Evolutionary conservation across 2,329 filamentous ascomycete species (phyloP), one percentile per base, ranked within the genome.

Genomic region (Sodiomyces alkalinus): DNA sequence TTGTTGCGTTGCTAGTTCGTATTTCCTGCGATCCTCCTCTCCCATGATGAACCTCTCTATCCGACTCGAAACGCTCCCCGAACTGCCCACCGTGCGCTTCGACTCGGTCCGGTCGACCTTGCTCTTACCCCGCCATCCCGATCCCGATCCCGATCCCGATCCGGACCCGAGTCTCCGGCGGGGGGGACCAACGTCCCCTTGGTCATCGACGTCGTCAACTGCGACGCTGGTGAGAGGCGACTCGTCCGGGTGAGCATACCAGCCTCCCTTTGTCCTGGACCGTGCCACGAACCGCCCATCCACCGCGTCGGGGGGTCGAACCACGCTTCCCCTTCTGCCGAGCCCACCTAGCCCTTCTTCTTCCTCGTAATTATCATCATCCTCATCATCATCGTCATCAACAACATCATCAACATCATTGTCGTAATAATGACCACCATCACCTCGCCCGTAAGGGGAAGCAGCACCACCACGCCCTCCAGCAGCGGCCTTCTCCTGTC

Each of bases 11-110:
- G 75, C 73, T 42, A 80, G 66, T 41, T 74, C 66, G 45, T 85
- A 81, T 43, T 82, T 79, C 37, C 65, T 67, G 19, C 72, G 68
- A 44, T 87, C 80, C 47, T 90, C 80, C 6, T 78, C 74, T 36
- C 71, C 71, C 69, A 92, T 80, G 42, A 87, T 70, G 42, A n/a
- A n/a, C n/a, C 68, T 79, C 41, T 86, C 78, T 26, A 85, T 72
- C 22, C 70, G 62, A 9, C 70, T 65, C 1, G 79, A 78, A 44
- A 76, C 55, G 41, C 73, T 74, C 17, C 83, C 60, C 0, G 71
- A 75, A 39, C 70, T 66, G 27, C 52, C 58, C 7, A 53, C 62
- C 0, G 69, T 74, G 13, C 59, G 61, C 4, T 54, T 62, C 4
- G 74, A 79, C 29, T 65, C 48, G 27, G 69, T 58, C 23, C 77